These are phyloP conservation scores for Wickerhamiella infanticola DNA, from an alignment of 1,139 yeast species.

Conservation along the genomic window DNA sequence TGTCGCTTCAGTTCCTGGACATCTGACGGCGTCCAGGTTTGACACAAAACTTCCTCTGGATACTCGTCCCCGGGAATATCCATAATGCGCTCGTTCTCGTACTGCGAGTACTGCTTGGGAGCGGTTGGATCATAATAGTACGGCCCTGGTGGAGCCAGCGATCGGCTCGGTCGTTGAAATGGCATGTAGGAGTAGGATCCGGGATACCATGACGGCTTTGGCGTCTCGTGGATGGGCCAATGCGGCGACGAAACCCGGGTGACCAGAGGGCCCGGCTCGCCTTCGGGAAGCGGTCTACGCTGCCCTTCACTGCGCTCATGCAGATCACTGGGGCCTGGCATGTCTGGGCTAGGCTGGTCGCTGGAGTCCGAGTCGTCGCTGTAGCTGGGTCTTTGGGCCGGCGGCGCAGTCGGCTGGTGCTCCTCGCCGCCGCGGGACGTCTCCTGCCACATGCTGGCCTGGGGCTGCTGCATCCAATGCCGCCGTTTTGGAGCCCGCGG, in stretches of 20 bases:
- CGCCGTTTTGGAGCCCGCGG: not conserved
- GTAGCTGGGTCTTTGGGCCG: too few species aligned
- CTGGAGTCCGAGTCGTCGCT: too few species aligned
- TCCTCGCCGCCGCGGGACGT: too few species aligned
- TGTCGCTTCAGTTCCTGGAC: conserved; percentile 23
- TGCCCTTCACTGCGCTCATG: too few species aligned
- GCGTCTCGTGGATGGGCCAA: not conserved
- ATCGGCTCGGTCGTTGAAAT: not conserved
- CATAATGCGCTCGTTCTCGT: conserved; percentile 7
- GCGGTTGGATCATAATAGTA: not conserved
- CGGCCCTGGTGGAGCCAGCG: not conserved
- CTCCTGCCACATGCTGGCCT: not conserved
- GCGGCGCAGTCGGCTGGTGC: too few species aligned
- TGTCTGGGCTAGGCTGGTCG: too few species aligned
- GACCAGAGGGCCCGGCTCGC: not conserved
- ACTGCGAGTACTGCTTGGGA: not conserved
- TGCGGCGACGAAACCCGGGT: not conserved
- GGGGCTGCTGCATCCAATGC: not conserved
- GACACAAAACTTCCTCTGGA: conserved; percentile 3
- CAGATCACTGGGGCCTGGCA: too few species aligned
- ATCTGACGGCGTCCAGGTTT: conserved; percentile 24
- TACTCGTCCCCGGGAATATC: conserved; percentile 11
- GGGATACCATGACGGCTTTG: not conserved
- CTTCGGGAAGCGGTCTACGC: not conserved
- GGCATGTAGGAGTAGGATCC: not conserved